Conservation (phyloP, 257 asterid genomes). For the Cynanchum wilfordii region DNA sequence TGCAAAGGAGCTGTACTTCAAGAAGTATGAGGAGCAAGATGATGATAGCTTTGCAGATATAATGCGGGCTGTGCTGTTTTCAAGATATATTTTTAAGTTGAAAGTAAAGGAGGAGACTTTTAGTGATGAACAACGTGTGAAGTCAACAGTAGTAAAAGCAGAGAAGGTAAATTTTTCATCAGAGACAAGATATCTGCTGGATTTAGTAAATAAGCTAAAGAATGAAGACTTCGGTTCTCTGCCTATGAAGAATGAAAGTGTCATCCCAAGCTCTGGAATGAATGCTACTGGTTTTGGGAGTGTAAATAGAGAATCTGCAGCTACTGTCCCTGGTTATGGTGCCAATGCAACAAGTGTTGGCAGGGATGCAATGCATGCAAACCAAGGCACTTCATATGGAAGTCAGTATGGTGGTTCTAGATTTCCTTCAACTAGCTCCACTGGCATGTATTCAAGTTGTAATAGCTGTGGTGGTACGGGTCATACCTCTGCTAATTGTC, state of each 20-base stretch:
- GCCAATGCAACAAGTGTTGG: conserved; percentile 27
- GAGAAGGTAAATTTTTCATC: conserved; percentile 50
- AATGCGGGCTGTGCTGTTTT: conserved; percentile 44
- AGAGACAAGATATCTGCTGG: conserved; percentile 53
- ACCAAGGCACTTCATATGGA: conserved; percentile 40
- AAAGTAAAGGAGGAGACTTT: conserved; percentile 84
- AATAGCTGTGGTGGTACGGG: conserved; percentile 75
- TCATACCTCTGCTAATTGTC: conserved; percentile 71
- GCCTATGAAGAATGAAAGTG: conserved; percentile 35
- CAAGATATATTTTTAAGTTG: conserved; percentile 56
- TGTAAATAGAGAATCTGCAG: conserved; percentile 27
- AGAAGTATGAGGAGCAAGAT: conserved; percentile 76
- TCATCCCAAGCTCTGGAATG: conserved; percentile 28
- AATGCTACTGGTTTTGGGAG: conserved; percentile 34
- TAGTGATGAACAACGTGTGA: conserved; percentile 78
- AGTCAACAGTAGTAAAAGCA: conserved; percentile 71
- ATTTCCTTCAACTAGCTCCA: conserved; percentile 33
- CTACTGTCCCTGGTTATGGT: conserved; percentile 29
- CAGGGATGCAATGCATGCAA: conserved; percentile 31
- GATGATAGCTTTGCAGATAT: conserved; percentile 61
- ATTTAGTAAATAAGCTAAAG: conserved; percentile 41
- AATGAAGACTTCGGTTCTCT: conserved; percentile 32
- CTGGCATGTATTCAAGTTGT: conserved; percentile 47
- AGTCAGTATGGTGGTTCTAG: conserved; percentile 52
- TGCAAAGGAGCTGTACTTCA: conserved; percentile 67